Evolutionary conservation across 768 basidiomycete genomes (phyloP).

Genomic region (Cantharellus cinnabarinus): DNA sequence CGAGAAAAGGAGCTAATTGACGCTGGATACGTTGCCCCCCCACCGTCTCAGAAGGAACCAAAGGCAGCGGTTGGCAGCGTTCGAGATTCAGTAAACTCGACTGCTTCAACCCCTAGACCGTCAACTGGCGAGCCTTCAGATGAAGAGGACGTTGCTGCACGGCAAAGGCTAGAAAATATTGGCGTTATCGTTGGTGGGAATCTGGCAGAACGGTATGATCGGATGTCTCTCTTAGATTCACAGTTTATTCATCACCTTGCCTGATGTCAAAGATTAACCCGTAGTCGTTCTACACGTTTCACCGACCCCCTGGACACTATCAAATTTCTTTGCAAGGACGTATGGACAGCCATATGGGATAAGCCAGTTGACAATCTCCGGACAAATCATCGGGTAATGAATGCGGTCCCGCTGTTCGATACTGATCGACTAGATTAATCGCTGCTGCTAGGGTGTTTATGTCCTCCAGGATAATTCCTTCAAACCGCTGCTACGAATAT

Average conservation of each 20-base stretch:
- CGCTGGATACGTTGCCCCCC: conserved; percentile 42
- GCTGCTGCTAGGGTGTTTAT: conserved; percentile 51
- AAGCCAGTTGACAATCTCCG: conserved; percentile 91
- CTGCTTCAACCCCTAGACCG: conserved; percentile 6
- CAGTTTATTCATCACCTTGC: neutral
- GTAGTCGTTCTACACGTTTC: conserved; percentile 32
- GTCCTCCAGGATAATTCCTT: conserved; percentile 85
- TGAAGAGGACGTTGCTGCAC: conserved; percentile 56
- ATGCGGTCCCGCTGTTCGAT: neutral
- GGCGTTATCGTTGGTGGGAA: conserved; percentile 75
- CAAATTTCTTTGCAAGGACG: conserved; percentile 91
- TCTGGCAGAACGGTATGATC: conserved; percentile 57
- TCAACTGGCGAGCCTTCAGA: conserved; percentile 16
- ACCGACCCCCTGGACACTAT: conserved; percentile 72
- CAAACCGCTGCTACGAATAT: conserved; percentile 63
- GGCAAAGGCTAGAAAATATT: conserved; percentile 55
- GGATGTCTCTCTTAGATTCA: neutral
- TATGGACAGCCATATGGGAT: conserved; percentile 84
- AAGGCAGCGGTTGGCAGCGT: neutral
- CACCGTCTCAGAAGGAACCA: conserved; percentile 24
- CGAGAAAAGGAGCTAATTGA: conserved; percentile 64
- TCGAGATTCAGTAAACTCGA: conserved; percentile 21
- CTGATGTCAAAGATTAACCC: conserved; percentile 51
- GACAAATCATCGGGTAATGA: conserved; percentile 61
- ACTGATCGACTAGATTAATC: neutral